A percentile compares a stretch with the other conserved stretches of the same genome.
phyloP scores from a whole-genome alignment of 2,329 filamentous ascomycete genomes.

The Diplodia mutila region DNA sequence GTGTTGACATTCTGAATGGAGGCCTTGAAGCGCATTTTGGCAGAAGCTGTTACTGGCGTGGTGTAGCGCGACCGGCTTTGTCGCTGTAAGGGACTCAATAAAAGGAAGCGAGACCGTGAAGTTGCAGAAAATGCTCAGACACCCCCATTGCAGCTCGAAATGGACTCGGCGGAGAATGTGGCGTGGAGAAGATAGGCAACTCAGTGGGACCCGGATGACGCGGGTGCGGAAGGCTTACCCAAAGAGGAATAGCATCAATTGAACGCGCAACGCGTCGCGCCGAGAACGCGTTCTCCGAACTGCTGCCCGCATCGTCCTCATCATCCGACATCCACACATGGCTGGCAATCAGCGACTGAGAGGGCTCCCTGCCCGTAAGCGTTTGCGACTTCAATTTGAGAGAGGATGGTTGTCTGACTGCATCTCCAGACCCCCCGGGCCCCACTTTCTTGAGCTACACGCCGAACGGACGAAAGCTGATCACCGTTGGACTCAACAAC shows the following conservation, averaged over 20 bases:
- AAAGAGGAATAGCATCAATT: not conserved
- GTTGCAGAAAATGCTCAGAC: not conserved
- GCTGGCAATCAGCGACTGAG: slow-evolving; percentile 33
- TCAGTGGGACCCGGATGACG: not conserved
- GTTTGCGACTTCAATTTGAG: not conserved
- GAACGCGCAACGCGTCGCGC: slow-evolving; percentile 18
- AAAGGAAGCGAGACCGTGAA: no score
- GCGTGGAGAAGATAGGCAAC: not conserved
- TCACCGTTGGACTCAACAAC: slow-evolving; percentile 93
- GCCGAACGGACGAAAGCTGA: slow-evolving; percentile 79
- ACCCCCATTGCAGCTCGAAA: not conserved
- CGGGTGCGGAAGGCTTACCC: slow-evolving; percentile 4
- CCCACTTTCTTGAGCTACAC: slow-evolving; percentile 88
- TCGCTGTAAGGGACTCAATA: not conserved
- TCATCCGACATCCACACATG: slow-evolving; percentile 27
- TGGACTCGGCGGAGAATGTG: not conserved
- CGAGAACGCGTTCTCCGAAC: slow-evolving; percentile 6
- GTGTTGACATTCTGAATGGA: slow-evolving; percentile 56
- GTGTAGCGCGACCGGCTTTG: not conserved
- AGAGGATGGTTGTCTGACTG: not conserved
- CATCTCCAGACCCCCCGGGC: slow-evolving; percentile 72
- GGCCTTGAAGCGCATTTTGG: slow-evolving; percentile 57
- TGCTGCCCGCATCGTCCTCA: slow-evolving; percentile 1
- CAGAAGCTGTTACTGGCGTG: no score
- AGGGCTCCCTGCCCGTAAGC: slow-evolving; percentile 41